These are phyloP conservation scores for Colletotrichum euphorbiae DNA, from an alignment of 2,329 filamentous ascomycete genomes.

Conservation along the genomic window DNA sequence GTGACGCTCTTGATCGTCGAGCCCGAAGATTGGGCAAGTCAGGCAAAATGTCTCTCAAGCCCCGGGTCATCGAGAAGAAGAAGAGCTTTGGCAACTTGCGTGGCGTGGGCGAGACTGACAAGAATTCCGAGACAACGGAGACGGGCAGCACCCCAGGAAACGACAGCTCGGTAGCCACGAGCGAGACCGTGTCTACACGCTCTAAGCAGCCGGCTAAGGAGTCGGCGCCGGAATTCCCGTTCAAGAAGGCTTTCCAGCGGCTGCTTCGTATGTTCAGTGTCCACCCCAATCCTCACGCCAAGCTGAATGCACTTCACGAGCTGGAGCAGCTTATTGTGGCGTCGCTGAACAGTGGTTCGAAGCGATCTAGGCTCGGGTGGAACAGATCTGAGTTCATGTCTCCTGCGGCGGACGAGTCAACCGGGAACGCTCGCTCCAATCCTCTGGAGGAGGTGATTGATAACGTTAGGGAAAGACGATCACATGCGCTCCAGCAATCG, in stretches of 20 bases:
- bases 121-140: slow-evolving; percentile 53
- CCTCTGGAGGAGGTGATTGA: slow-evolving; percentile 75
- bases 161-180: slow-evolving; percentile 53
- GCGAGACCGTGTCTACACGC: slow-evolving; percentile 52
- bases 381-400: slow-evolving; percentile 51
- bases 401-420: slow-evolving; percentile 49
- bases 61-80: slow-evolving; percentile 71
- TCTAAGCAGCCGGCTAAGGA: slow-evolving; percentile 48
- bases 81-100: slow-evolving; percentile 76
- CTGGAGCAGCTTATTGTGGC: slow-evolving; percentile 85
- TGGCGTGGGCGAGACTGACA: slow-evolving; percentile 58
- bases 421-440: slow-evolving; percentile 52
- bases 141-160: slow-evolving; percentile 53
- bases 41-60: slow-evolving; percentile 58
- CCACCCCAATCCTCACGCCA: slow-evolving; percentile 87
- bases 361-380: slow-evolving; percentile 47
- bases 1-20: slow-evolving; percentile 65
- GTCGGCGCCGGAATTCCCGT: slow-evolving; percentile 74
- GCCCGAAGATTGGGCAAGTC: slow-evolving; percentile 54
- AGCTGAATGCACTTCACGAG: slow-evolving; percentile 85
- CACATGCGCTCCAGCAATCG: slow-evolving; percentile 61
- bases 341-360: slow-evolving; percentile 59
- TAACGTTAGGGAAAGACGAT: slow-evolving; percentile 75
- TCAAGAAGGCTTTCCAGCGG: slow-evolving; percentile 81
- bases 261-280: slow-evolving; percentile 89